These are phyloP conservation scores for Seiridium unicorne DNA, from an alignment of 2,329 filamentous ascomycete genomes.

Conservation along the genomic window DNA sequence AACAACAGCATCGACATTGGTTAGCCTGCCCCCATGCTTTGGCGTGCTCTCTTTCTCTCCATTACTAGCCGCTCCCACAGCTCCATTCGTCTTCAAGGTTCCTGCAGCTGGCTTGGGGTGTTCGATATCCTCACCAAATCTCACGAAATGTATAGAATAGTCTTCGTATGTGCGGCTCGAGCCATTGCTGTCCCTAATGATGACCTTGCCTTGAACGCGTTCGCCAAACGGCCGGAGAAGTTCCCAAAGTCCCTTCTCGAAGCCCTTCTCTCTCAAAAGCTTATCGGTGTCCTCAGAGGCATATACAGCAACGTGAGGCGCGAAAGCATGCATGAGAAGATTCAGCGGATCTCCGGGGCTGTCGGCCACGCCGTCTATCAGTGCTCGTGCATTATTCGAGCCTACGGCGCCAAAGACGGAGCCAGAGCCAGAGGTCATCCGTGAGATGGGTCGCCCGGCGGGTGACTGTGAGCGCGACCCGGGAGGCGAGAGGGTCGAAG, in stretches of 20 bases:
- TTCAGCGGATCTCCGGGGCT: conserved; percentile 54
- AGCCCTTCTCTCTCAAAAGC: conserved; percentile 79
- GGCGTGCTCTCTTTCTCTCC: background rate
- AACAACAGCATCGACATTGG: conserved; percentile 76
- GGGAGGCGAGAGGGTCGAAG: conserved; percentile 66
- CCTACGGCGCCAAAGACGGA: conserved; percentile 53
- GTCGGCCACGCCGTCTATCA: conserved; percentile 40
- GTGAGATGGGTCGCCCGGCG: conserved; percentile 56
- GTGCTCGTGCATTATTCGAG: conserved; percentile 39
- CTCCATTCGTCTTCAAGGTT: conserved; percentile 22
- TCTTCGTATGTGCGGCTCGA: conserved; percentile 82
- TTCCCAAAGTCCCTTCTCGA: conserved; percentile 78
- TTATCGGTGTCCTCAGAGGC: conserved; percentile 85
- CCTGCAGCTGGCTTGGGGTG: conserved; percentile 41
- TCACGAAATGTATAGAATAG: conserved; percentile 83
- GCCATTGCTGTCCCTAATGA: conserved; percentile 86
- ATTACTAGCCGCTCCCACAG: conserved; percentile 4
- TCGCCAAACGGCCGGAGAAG: conserved; percentile 90
- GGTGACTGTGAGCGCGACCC: conserved; percentile 69
- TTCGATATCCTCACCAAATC: conserved; percentile 61
- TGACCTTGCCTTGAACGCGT: conserved; percentile 80
- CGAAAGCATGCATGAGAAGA: conserved; percentile 80
- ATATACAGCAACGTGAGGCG: conserved; percentile 84
- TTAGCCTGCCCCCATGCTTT: conserved; percentile 42
- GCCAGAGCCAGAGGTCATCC: conserved; percentile 54